These are phyloP conservation scores for Paraphoma sp. DNA, from an alignment of 2,329 filamentous ascomycete species.

Conservation along the genomic window DNA sequence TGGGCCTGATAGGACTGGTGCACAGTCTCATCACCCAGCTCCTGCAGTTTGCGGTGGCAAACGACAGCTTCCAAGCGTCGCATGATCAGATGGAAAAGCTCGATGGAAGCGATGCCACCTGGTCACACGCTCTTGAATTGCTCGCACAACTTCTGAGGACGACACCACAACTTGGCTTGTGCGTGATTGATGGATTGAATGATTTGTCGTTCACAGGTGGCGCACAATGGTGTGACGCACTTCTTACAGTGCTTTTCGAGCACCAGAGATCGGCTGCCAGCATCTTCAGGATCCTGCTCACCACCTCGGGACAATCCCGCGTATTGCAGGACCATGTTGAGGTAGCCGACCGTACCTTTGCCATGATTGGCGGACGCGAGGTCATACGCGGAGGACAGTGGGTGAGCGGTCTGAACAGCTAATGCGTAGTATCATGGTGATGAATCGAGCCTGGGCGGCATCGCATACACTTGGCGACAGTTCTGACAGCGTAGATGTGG, in stretches of 20 bases:
- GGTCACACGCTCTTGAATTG: conserved; percentile 3
- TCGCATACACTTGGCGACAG: no score
- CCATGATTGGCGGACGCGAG: background rate
- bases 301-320: conserved; percentile 6
- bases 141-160: conserved; percentile 1
- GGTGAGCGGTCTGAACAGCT: background rate
- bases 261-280: background rate
- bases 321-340: conserved; percentile 6
- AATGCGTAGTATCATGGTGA: background rate
- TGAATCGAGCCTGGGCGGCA: no score
- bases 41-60: conserved; percentile 15
- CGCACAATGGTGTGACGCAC: conserved; percentile 1
- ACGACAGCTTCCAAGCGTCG: background rate
- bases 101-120: conserved; percentile 6
- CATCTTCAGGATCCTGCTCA: conserved; percentile 7
- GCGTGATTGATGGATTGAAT: conserved; percentile 3
- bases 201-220: conserved; percentile 4
- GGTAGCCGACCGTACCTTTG: background rate
- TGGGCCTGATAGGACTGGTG: conserved; percentile 19
- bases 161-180: conserved; percentile 2
- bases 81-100: background rate
- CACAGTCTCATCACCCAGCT: conserved; percentile 22
- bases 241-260: background rate
- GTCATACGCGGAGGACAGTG: background rate
- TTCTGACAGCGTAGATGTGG: no score